Base-by-base conservation (phyloP, 371 early-diverging fungal genomes). In the Mucor sp. region DNA sequence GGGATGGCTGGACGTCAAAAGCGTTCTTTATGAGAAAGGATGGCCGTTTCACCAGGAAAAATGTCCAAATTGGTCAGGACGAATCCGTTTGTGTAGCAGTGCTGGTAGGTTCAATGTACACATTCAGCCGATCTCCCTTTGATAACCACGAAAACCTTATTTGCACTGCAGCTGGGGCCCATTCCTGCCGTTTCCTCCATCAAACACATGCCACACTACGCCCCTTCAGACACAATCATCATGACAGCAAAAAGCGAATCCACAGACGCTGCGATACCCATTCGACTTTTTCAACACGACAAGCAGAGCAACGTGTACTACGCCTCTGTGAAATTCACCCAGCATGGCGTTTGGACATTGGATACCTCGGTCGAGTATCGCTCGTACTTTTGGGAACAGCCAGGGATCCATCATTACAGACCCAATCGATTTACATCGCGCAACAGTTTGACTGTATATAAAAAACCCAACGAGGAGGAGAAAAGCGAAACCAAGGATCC, bases 351-450 rank as follows among this genome's bases (percentile, higher is more conserved):
- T 4, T 78, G 71, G 33, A 37, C n/a, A 5, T 50, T 81, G 12
- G 62, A 76, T 35, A 71, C 71, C 6, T 69, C 64, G 6, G 70
- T 74, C 0, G 79, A 81, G 62, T 76, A 75, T 58, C 71, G 81
- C 15, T 81, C 78, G 27, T 76, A 78, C 65, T 81, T 81, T 62
- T 81, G 81, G 78, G 74, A 76, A 43, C 50, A 65, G 4, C 81
- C 81, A 1, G 66, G 69, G 15, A 60, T 68, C 21, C 81, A 80
- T 33, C 62, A 55, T 7, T 71, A 72, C 35, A 60, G 63, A 27
- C 81, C 81, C 25, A 70, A 69, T 65, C 60, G 58, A 30, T 80
- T 76, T 65, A 14, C 8, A 25, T 80, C 81, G 0, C 33, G 60
- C n/a, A 75, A 80, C 35, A 43, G 30, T 6, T 30, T 65, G 32